These are phyloP conservation scores for Trichocladium uniseriatum DNA, from an alignment of 495 filamentous ascomycete species.

Conservation along the genomic window DNA sequence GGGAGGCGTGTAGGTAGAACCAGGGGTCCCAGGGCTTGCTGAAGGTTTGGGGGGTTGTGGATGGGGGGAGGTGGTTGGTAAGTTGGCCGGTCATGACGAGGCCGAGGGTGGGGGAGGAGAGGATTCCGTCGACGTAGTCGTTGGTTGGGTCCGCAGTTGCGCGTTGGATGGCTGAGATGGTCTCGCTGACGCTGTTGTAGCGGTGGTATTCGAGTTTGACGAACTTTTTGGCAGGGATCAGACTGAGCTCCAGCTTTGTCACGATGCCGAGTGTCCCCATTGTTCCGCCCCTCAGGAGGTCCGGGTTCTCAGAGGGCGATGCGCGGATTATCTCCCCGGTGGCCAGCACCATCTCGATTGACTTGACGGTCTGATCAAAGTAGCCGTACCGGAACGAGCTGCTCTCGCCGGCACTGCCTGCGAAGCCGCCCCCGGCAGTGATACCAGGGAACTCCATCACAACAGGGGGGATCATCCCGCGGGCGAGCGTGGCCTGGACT, in stretches of 20 bases:
- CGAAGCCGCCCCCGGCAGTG: constrained; percentile 54
- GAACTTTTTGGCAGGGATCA: constrained; percentile 45
- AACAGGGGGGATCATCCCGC: constrained; percentile 47
- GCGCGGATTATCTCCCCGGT: constrained; percentile 41
- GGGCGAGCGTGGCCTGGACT: constrained; percentile 41
- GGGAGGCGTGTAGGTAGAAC: constrained; percentile 42
- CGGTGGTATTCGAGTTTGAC: constrained; percentile 49
- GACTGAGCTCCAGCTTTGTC: constrained; percentile 45
- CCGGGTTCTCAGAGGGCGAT: constrained; percentile 25
- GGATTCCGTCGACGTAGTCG: constrained; percentile 40
- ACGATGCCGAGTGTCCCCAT: constrained; percentile 49
- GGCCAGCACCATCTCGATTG: constrained; percentile 52
- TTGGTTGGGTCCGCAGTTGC: constrained; percentile 17
- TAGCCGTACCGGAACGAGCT: constrained; percentile 50
- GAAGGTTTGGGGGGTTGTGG: constrained; percentile 31
- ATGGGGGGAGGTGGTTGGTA: constrained; percentile 31
- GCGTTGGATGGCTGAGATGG: constrained; percentile 26
- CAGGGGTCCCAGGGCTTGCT: constrained; percentile 42
- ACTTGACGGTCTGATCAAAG: constrained; percentile 46
- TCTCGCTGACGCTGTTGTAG: constrained; percentile 34
- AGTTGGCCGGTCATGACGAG: constrained; percentile 45
- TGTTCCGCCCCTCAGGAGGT: constrained; percentile 47
- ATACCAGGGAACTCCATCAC: constrained; percentile 58
- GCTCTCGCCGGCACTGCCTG: constrained; percentile 53
- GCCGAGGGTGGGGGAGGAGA: constrained; percentile 43